phyloP scores from a whole-genome alignment of 305 asterid genomes.

The Solanum hybrid region DNA sequence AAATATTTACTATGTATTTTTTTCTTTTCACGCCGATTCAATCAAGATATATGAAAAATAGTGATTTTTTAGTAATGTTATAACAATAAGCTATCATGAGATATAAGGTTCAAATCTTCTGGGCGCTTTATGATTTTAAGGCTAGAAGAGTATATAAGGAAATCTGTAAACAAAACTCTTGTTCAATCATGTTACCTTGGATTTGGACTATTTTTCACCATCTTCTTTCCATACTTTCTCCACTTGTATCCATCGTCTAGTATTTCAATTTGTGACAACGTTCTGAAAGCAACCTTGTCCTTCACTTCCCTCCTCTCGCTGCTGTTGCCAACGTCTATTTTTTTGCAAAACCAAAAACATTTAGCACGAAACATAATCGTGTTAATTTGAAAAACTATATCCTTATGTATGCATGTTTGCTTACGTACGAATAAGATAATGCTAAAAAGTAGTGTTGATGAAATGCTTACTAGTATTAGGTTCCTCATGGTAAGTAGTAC shows the following conservation, averaged over 20 bases:
- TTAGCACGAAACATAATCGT: not conserved
- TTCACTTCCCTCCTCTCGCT: conserved; percentile 30
- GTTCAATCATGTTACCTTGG: conserved; percentile 42
- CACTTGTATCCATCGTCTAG: conserved; percentile 90
- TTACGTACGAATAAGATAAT: not conserved
- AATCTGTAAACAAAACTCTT: not conserved
- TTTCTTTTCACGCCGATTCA: not conserved
- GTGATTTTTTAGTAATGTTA: not conserved
- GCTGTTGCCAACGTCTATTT: conserved; percentile 34
- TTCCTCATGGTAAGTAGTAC: conserved; percentile 16
- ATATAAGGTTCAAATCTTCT: not conserved
- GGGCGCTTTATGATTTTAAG: not conserved
- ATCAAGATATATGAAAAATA: too few relatives aligned
- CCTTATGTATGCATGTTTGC: not conserved
- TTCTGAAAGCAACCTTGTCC: conserved; percentile 75
- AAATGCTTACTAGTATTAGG: conserved; percentile 30
- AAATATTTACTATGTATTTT: too few relatives aligned
- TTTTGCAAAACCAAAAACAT: conserved; percentile 1
- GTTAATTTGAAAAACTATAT: not conserved
- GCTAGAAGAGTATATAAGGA: not conserved
- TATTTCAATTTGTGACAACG: conserved; percentile 65
- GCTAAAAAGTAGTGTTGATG: not conserved
- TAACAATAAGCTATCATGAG: not conserved
- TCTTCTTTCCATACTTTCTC: conserved; percentile 95
- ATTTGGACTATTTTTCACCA: conserved; percentile 87